phyloP scores from a whole-genome alignment of 1,284 basidiomycete species.

The Entoloma clypeatum region DNA sequence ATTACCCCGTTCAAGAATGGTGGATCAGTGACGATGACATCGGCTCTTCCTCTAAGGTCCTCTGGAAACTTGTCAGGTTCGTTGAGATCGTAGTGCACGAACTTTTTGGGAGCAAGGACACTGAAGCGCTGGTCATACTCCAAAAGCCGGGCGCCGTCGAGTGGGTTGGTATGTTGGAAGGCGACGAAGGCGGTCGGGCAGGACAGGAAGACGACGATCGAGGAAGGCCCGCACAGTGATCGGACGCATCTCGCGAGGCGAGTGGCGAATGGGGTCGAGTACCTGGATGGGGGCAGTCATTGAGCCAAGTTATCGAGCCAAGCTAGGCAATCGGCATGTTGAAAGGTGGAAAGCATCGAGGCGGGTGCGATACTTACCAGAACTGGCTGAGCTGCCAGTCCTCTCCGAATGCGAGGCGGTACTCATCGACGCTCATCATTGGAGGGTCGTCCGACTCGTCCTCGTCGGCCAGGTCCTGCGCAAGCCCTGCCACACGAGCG shows the following conservation, averaged over 20 bases:
- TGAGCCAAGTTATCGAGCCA: constrained; percentile 2
- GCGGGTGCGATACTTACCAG: constrained; percentile 32
- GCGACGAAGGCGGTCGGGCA: constrained; percentile 43
- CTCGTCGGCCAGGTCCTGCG: constrained; percentile 19
- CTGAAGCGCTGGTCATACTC: constrained; percentile 40
- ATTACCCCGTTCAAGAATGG: constrained; percentile 43
- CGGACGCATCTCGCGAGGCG: constrained; percentile 31
- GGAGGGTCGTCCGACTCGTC: constrained; percentile 24
- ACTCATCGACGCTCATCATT: constrained; percentile 42
- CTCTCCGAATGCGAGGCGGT: constrained; percentile 38
- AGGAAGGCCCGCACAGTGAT: constrained; percentile 26
- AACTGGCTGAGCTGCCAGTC: constrained; percentile 49
- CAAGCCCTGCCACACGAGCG: constrained; percentile 29
- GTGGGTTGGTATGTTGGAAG: constrained; percentile 36
- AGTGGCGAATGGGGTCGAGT: constrained; percentile 36
- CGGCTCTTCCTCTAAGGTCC: constrained; percentile 28
- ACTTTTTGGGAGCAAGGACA: constrained; percentile 35
- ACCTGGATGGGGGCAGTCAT: constrained; percentile 34
- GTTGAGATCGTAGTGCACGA: constrained; percentile 39
- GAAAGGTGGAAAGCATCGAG: background rate
- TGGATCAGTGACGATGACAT: constrained; percentile 38
- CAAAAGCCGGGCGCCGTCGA: constrained; percentile 31
- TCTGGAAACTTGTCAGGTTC: constrained; percentile 36
- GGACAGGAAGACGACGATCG: constrained; percentile 40
- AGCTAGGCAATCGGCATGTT: background rate